A percentile compares a stretch with the other conserved stretches of the same genome.
Conservation (phyloP, 225 moss, liverwort and hornwort genomes). For the Bryum argenteum region DNA sequence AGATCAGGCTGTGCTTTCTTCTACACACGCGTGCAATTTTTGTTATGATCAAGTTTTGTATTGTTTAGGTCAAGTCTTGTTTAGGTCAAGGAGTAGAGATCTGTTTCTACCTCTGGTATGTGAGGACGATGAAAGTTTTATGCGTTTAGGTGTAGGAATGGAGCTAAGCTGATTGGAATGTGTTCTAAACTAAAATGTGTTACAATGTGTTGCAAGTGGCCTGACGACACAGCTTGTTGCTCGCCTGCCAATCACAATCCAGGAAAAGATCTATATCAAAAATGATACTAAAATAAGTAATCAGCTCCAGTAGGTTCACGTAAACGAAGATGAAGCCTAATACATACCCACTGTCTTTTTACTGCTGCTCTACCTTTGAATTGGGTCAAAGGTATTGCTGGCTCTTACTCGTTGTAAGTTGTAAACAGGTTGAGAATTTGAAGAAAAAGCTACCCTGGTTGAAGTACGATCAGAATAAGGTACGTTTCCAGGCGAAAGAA, state of each 20-base stretch:
- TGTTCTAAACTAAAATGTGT: too few species aligned
- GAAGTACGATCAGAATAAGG: constrained; percentile 77
- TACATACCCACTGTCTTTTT: constrained; percentile 48
- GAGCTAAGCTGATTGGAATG: too few species aligned
- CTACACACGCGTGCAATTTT: too few species aligned
- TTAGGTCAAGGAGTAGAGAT: too few species aligned
- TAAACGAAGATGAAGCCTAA: constrained; percentile 14
- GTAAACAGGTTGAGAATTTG: constrained; percentile 65
- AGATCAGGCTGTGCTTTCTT: too few species aligned
- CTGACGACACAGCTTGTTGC: too few species aligned
- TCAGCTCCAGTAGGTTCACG: constrained; percentile 11
- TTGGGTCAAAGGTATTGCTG: constrained; percentile 53
- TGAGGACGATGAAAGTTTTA: too few species aligned
- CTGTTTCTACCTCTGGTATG: too few species aligned
- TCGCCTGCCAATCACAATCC: constrained; percentile 45
- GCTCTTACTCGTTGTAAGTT: constrained; percentile 24
- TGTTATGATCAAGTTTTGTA: too few species aligned
- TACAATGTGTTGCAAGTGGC: too few species aligned
- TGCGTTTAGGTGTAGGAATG: too few species aligned
- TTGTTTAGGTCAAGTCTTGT: too few species aligned
- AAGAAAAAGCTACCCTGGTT: constrained; percentile 92
- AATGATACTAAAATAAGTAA: constrained; percentile 15
- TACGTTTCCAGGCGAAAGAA: constrained; percentile 37
- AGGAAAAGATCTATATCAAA: constrained; percentile 27
- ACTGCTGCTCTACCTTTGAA: constrained; percentile 34